Evolutionary conservation across 352 stramenopile species (phyloP).

Genomic region (Pythium graminicola): DNA sequence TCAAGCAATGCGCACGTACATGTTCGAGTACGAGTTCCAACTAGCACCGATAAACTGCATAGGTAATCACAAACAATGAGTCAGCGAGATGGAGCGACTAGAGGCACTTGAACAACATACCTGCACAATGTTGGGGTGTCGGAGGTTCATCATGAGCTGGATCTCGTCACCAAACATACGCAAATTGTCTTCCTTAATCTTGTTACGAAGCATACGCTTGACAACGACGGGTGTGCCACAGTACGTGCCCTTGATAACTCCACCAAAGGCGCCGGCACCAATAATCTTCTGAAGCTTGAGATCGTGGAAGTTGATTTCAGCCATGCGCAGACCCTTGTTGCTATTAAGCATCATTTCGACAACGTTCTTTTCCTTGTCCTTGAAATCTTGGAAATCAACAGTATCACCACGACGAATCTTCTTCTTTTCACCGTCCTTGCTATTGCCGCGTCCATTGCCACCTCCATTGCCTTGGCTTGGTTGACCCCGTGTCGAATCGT

Average conservation of each 20-base stretch:
- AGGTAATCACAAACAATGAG: not conserved
- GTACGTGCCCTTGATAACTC: slow-evolving; percentile 87
- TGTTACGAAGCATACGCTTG: slow-evolving; percentile 86
- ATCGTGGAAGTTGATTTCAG: slow-evolving; percentile 86
- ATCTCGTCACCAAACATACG: slow-evolving; percentile 87
- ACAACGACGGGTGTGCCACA: slow-evolving; percentile 83
- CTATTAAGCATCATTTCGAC: slow-evolving; percentile 86
- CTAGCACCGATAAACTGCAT: slow-evolving; percentile 83
- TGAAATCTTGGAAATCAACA: slow-evolving; percentile 81
- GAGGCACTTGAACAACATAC: slow-evolving; percentile 15
- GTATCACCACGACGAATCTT: slow-evolving; percentile 16
- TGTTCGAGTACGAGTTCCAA: slow-evolving; percentile 90
- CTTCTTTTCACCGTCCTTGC: slow-evolving; percentile 20
- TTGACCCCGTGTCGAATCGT: not conserved
- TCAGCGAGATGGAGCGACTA: not conserved
- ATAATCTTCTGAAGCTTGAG: slow-evolving; percentile 87
- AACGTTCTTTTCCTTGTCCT: slow-evolving; percentile 82
- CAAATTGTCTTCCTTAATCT: slow-evolving; percentile 85
- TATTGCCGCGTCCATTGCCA: not conserved
- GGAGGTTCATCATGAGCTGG: slow-evolving; percentile 88
- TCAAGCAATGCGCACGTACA: slow-evolving; percentile 42
- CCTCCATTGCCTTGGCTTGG: not conserved
- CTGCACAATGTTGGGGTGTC: slow-evolving; percentile 84
- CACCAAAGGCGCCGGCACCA: slow-evolving; percentile 74
- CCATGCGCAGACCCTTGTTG: slow-evolving; percentile 83